Percentiles rank a stretch among this genome's conserved stretches.
These are phyloP conservation scores for Cutaneotrichosporon cyanovorans DNA, from an alignment of 1,284 basidiomycete genomes.

Conservation along the genomic window DNA sequence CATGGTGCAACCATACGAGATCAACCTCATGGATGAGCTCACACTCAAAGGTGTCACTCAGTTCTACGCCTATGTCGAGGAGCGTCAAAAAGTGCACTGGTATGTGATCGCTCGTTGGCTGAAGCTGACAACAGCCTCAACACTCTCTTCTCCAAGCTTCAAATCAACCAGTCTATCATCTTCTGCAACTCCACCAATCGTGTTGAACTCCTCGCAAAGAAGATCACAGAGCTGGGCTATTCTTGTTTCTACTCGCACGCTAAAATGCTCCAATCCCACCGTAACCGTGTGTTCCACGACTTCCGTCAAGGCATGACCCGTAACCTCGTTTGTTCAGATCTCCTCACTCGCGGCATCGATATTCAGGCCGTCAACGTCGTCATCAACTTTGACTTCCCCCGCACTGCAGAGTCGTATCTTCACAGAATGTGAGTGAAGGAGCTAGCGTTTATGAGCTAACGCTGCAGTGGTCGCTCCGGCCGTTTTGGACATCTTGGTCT, in stretches of 20 bases:
- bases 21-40: conserved; percentile 99
- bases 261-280: conserved; percentile 97
- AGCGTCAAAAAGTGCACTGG: conserved; percentile 98
- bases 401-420: conserved; percentile 96
- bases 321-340: conserved; percentile 93
- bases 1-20: conserved; percentile 93
- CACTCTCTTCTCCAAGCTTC: conserved; percentile 54
- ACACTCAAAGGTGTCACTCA: conserved; percentile 97
- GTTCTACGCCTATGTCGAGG: conserved; percentile 98
- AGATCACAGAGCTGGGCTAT: conserved; percentile 97
- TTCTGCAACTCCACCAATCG: conserved; percentile 99
- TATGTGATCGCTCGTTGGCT: not conserved
- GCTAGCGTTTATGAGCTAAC: not conserved
- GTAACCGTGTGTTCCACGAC: conserved; percentile 99
- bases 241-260: conserved; percentile 99
- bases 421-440: conserved; percentile 52
- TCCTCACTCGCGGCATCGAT: conserved; percentile 97
- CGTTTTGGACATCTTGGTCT: conserved; percentile 95
- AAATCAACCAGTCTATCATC: conserved; percentile 99
- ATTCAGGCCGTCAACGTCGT: conserved; percentile 99
- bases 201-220: conserved; percentile 96
- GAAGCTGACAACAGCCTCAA: conserved; percentile 21
- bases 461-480: conserved; percentile 90
- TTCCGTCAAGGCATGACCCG: conserved; percentile 97
- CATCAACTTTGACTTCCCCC: conserved; percentile 99